Evolutionary conservation across 768 basidiomycete species (phyloP).

Genomic region (Xerocomus potaroensis): DNA sequence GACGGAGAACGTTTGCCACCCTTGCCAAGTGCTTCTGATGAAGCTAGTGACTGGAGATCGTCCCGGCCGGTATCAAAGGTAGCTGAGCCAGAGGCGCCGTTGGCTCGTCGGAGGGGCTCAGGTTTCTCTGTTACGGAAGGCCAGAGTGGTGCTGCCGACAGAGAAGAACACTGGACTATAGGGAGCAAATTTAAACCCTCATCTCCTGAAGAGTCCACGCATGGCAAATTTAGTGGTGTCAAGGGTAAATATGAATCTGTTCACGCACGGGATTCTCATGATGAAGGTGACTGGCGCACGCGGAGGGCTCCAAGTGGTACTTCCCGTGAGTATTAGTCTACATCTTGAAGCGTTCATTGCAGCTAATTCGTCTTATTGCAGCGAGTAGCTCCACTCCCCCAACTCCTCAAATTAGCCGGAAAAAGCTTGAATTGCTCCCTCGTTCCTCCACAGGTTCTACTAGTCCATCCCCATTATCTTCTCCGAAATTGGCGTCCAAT

Average conservation of each 20-base stretch:
- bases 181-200: conserved; percentile 71
- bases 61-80: conserved; percentile 37
- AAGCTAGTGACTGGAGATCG: conserved; percentile 69
- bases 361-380: conserved; percentile 27
- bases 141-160: conserved; percentile 57
- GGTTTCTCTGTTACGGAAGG: conserved; percentile 47
- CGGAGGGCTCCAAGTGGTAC: conserved; percentile 44
- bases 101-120: conserved; percentile 53
- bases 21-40: conserved; percentile 54
- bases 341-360: conserved; percentile 3
- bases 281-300: conserved; percentile 73
- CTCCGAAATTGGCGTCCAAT: conserved; percentile 63
- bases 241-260: conserved; percentile 53
- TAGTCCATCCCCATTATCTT: conserved; percentile 70
- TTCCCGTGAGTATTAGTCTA: conserved; percentile 52
- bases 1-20: conserved; percentile 48
- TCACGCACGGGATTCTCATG: conserved; percentile 46
- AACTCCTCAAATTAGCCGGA: conserved; percentile 73
- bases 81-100: conserved; percentile 44
- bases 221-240: conserved; percentile 40
- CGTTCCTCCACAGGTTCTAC: conserved; percentile 65
- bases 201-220: conserved; percentile 36
- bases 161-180: conserved; percentile 73
- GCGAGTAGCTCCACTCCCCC: conserved; percentile 73
- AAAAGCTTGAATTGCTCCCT: conserved; percentile 83